Percentiles rank a stretch among this genome's conserved stretches.
Conservation (phyloP, 139 green algal species). For the Chlorella sp. region DNA sequence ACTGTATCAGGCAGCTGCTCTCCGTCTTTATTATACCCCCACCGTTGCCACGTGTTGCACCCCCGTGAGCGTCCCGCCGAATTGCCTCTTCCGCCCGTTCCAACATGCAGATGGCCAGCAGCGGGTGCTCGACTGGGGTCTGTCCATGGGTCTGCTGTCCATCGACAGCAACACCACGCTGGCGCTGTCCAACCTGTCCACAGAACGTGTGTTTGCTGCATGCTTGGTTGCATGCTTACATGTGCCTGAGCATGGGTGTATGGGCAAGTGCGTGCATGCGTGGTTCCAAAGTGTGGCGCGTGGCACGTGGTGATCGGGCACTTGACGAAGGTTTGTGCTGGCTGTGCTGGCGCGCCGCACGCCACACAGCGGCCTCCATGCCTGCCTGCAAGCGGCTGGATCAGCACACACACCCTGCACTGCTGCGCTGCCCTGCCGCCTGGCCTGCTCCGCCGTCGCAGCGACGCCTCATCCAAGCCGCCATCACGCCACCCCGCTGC, state of each 20-base stretch:
- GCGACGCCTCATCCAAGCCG: too few relatives aligned
- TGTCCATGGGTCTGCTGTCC: neutral
- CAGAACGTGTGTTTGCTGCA: neutral
- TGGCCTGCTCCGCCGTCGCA: neutral
- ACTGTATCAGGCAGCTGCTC: too few relatives aligned
- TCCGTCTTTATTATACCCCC: neutral
- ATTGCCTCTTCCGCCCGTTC: neutral
- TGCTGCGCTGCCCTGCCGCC: neutral
- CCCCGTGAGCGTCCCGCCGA: neutral
- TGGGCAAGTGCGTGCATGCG: neutral
- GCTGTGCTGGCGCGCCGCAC: too few relatives aligned
- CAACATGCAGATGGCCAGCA: neutral
- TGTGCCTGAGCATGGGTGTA: neutral
- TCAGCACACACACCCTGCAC: neutral
- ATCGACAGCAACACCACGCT: neutral
- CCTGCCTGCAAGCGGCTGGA: neutral
- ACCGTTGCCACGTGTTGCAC: neutral
- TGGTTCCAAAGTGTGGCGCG: too few relatives aligned
- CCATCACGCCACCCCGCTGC: too few relatives aligned
- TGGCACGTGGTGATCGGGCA: too few relatives aligned
- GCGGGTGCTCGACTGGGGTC: neutral
- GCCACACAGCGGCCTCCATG: neutral
- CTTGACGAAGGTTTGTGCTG: too few relatives aligned
- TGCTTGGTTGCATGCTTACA: neutral
- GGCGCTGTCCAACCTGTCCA: neutral